Base-by-base conservation (phyloP, 2,329 filamentous ascomycete genomes). In the Ceratocystis albifundus region DNA sequence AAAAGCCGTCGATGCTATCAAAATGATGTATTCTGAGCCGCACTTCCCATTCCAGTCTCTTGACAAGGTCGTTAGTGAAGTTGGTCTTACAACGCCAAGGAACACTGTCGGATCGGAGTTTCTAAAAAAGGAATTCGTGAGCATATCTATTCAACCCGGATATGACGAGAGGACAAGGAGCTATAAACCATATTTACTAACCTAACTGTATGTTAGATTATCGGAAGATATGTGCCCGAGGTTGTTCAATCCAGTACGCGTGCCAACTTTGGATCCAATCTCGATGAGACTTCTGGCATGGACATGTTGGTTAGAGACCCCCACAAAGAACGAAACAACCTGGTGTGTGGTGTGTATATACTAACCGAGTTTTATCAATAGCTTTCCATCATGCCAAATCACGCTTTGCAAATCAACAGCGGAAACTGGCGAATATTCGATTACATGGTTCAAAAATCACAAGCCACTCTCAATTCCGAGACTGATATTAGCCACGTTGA, bases 351-450 rank as follows among this genome's bases (percentile, higher is more conserved):
- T 20, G 10, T 22, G 5, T 25, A 36, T 15, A 45, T 8, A 1
- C 44, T 46, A 50, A 61, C 7, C 17, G 44, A 5, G 45, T 12
- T 46, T 62, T 1, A 46, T 25, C 1, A 61, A 1, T 41, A 80
- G 78, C 88, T 95, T 1, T 93, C 91, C 55, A 90, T 97, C 85
- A 89, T 92, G 1, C 88, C 91, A 0, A 87, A 93, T 64, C 91
- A 90, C 5, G 90, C 92, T 0, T 84, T 91, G 73, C 80, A 88
- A 20, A 82, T 97, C 0, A 76, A 83, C 15, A 91, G 91, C 5
- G 94, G 94, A 1, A 99, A 97, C 74, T 97, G 92, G 91, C 86
- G 84, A 71, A 96, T 99, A 65, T 99, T 99, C 73, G 82, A 87
- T n/a, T 77, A 80, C 57, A 95, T 96, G 88, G 77, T 93, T 0